A percentile compares a stretch with the other conserved stretches of the same genome.
Conservation (phyloP, 805 yeast genomes). For the Barnettozyma botsteinii region DNA sequence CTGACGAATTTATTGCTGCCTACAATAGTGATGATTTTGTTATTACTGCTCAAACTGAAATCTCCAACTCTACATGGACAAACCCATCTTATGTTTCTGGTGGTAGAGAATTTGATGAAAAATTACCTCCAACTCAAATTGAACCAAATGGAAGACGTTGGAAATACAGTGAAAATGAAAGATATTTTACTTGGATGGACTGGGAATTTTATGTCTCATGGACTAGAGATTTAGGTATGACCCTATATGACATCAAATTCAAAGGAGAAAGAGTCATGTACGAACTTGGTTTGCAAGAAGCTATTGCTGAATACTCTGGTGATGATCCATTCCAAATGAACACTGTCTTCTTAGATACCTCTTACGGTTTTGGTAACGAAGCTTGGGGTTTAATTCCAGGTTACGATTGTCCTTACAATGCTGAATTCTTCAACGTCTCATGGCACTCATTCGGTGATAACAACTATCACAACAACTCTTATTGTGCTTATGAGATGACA, state of each 20-base stretch:
- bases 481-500: constrained; percentile 22
- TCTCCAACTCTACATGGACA: constrained; percentile 4
- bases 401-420: constrained; percentile 27
- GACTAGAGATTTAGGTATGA: constrained; percentile 24
- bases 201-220: constrained; percentile 26
- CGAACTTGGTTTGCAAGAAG: constrained; percentile 27
- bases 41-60: constrained; percentile 15
- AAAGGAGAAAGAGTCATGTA: constrained; percentile 27
- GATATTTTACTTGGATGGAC: constrained; percentile 29
- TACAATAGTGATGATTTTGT: constrained; percentile 18
- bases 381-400: constrained; percentile 27
- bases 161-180: constrained; percentile 21
- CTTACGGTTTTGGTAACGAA: constrained; percentile 27
- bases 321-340: constrained; percentile 28
- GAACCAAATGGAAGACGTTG: constrained; percentile 28
- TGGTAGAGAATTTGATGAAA: constrained; percentile 22
- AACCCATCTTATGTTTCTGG: constrained; percentile 16
- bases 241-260: constrained; percentile 25
- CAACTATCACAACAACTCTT: constrained; percentile 23
- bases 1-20: constrained; percentile 22
- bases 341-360: constrained; percentile 22
- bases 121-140: constrained; percentile 19
- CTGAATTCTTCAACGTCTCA: constrained; percentile 25
- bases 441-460: constrained; percentile 24
- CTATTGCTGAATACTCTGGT: constrained; percentile 28